Base-by-base conservation (phyloP, 1,284 basidiomycete genomes). In the Rhodotorula sp. region DNA sequence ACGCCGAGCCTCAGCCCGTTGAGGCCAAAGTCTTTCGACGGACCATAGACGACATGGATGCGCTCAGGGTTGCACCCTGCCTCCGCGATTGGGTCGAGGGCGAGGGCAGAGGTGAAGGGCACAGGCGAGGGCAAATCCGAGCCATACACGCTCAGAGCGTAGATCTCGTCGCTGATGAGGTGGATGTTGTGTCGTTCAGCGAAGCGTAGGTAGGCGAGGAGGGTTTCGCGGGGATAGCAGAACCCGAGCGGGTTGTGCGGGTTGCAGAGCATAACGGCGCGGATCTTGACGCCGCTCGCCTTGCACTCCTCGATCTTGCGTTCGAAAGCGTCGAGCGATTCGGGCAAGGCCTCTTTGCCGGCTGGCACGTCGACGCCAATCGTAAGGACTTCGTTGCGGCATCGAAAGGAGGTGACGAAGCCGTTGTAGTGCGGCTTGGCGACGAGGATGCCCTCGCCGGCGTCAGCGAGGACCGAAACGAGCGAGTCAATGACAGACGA, bases 81-180 rank as follows among this genome's bases (percentile, higher is more conserved):
- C 70, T 82, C 81, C 52, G 73, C 72, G 68, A 79, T 77, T 5
- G 81, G 78, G 71, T 82, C 80, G 34, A 83, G 76, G 30, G 76
- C 78, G 55, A 83, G 75, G 72, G 82, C 78, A 52, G 80, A 81
- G 8, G 80, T 81, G 72, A 83, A 83, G 2, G 80, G 76, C 18
- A 72, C 61, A 0, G 80, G 75, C 48, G 77, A 61, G 4, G 73
- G 26, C 18, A 24, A 75, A n/a, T 62, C 30, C 20, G 57, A 68
- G 5, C 26, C 50, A 46, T 61, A 71, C 11, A 69, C 56, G 28
- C 62, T 66, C 3, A 63, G 53, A 1, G 65, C 68, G 40, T 83
- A 83, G 58, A 83, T 83, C 75, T 82, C 81, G 73, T 83, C 81
- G 2, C 76, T 78, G 26, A 83, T 79, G 24, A 82, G 76, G 65